Evolutionary conservation across 441 rosid species (phyloP), one percentile per base, ranked within the genome.

Genomic region (Croton laevigatus): DNA sequence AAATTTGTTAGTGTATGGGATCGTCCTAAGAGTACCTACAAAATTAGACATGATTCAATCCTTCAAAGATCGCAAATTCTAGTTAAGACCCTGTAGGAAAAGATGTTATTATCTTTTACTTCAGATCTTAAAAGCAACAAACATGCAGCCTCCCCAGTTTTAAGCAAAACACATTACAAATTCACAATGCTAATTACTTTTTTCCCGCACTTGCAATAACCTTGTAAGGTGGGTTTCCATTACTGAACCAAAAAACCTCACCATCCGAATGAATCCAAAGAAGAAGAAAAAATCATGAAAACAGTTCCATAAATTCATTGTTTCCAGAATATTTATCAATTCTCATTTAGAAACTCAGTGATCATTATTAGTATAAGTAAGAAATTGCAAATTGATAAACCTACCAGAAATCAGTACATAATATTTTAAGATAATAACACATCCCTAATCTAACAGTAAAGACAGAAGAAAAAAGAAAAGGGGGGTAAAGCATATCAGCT

Each of bases 121-220:
- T 61, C 58, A 67, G 62, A 60, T 44, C 72, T 49, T 10, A 61
- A 73, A 65, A 64, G 64, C 57, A 34, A 63, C 27, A 5, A 48
- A 58, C 40, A 13, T 19, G 44, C 71, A 49, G 12, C 20, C 16
- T 22, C 38, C 54, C 12, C 34, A 52, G 16, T 38, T 49, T 52
- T 16, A 14, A 66, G 32, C 38, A 72, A 60, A 44, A n/a, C n/a
- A 2, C n/a, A 32, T 6, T 44, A 14, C 44, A 23, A 63, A 54
- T 22, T 42, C 3, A 22, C 53, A 16, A 68, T 37, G 3, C 32
- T 27, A 51, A 27, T 9, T 7, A 22, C 16, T 13, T 40, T 46
- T 3, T 6, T 11, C 13, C 19, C 2, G n/a, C 12, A 59, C 34
- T 32, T 8, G 49, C 0, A n/a, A 51, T 52, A 16, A 0, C 37